Percentiles rank a stretch among this genome's conserved stretches.
Evolutionary conservation across 257 asterid species (phyloP).

Genomic region (Catharanthus roseus): DNA sequence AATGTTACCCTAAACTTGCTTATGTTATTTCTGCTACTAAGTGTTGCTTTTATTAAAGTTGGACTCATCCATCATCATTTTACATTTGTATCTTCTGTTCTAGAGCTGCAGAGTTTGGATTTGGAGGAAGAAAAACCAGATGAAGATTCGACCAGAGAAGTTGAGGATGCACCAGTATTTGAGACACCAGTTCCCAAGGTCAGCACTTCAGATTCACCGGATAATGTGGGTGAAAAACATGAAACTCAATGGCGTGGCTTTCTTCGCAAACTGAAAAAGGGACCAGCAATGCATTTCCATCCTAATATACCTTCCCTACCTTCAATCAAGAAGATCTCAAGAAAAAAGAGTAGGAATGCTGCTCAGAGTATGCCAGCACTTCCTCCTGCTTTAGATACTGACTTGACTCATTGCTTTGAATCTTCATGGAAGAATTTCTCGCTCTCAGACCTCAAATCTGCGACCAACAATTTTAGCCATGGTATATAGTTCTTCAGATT

Average conservation of each 20-base stretch:
- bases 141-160: conserved; percentile 35
- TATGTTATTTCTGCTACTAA: background rate
- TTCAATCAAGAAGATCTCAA: conserved; percentile 70
- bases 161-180: conserved; percentile 32
- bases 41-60: background rate
- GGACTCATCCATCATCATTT: background rate
- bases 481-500: conserved; percentile 35
- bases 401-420: conserved; percentile 60
- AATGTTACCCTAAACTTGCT: background rate
- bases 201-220: conserved; percentile 41
- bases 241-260: conserved; percentile 85
- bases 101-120: conserved; percentile 50
- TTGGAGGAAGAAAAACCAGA: conserved; percentile 29
- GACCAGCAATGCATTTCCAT: conserved; percentile 55
- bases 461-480: conserved; percentile 58
- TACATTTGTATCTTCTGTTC: background rate
- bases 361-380: conserved; percentile 48
- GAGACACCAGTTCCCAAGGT: conserved; percentile 30
- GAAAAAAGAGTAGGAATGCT: conserved; percentile 42
- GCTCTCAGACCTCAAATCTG: conserved; percentile 61
- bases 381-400: conserved; percentile 52
- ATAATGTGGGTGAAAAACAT: conserved; percentile 22
- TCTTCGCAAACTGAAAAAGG: conserved; percentile 70
- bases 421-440: conserved; percentile 81
- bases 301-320: conserved; percentile 67